Evolutionary conservation across 805 yeast genomes (phyloP).

Genomic region (Candida sithepensis): DNA sequence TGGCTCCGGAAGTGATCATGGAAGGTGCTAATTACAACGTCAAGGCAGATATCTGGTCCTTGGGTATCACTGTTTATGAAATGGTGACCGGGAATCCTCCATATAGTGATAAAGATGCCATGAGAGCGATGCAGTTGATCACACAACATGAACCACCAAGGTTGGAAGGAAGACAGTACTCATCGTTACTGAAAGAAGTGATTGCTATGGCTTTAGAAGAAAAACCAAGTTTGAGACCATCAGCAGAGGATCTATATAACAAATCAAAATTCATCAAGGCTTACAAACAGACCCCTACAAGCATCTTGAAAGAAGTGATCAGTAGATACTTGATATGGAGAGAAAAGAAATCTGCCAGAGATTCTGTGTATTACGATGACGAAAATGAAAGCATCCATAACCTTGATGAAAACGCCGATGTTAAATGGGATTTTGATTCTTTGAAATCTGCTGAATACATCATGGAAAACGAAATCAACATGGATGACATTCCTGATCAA

Average conservation of each 20-base stretch:
- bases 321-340: conserved; percentile 73
- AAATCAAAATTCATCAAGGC: conserved; percentile 69
- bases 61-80: conserved; percentile 92
- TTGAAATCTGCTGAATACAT: conserved; percentile 70
- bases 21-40: conserved; percentile 86
- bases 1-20: conserved; percentile 98
- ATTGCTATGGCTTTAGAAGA: conserved; percentile 93
- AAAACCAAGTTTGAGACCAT: conserved; percentile 81
- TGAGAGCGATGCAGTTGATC: conserved; percentile 90
- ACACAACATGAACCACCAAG: conserved; percentile 94
- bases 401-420: conserved; percentile 35
- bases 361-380: conserved; percentile 43
- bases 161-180: conserved; percentile 83
- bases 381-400: conserved; percentile 34
- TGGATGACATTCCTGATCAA: conserved; percentile 18
- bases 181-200: conserved; percentile 74
- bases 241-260: conserved; percentile 71
- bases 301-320: conserved; percentile 67
- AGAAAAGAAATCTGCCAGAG: conserved; percentile 56
- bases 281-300: conserved; percentile 58
- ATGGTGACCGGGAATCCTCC: conserved; percentile 98
- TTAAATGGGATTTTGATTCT: conserved; percentile 90
- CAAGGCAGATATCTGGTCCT: conserved; percentile 96
- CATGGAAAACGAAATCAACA: conserved; percentile 61
- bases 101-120: conserved; percentile 89